Evolutionary conservation across 2,329 filamentous ascomycete species (phyloP).

Genomic region (Sordariomycetes sp.): DNA sequence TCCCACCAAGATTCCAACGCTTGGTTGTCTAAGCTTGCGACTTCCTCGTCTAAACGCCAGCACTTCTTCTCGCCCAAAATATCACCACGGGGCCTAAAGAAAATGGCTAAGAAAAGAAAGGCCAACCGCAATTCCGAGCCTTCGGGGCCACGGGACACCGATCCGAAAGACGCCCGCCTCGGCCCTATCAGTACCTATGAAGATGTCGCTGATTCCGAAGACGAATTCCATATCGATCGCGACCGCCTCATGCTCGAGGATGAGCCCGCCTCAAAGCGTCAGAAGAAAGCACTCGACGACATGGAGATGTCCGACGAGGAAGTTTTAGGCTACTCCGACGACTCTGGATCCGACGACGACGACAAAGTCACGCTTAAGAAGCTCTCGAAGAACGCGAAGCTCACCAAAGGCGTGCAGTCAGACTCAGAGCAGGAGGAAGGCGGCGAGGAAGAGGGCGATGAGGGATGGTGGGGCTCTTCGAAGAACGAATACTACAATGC

Average conservation of each 20-base stretch:
- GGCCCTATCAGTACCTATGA: conserved; percentile 56
- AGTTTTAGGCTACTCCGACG: conserved; percentile 39
- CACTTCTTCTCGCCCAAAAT: no score
- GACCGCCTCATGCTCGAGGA: conserved; percentile 85
- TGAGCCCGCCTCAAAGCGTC: conserved; percentile 66
- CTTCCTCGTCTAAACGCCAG: no score
- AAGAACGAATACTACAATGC: conserved; percentile 91
- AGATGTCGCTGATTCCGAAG: conserved; percentile 87
- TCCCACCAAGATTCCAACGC: no score
- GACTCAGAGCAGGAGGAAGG: conserved; percentile 50
- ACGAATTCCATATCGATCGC: conserved; percentile 81
- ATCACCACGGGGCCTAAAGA: not conserved
- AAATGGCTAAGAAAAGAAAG: conserved; percentile 66
- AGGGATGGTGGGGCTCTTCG: conserved; percentile 77
- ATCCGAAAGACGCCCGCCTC: conserved; percentile 52
- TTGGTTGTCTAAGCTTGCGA: no score
- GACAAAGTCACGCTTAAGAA: conserved; percentile 20
- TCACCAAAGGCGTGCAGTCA: conserved; percentile 22
- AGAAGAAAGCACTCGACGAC: conserved; percentile 63
- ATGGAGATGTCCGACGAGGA: conserved; percentile 56
- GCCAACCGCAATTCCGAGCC: conserved; percentile 37
- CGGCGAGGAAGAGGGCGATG: conserved; percentile 45
- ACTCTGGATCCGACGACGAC: conserved; percentile 25
- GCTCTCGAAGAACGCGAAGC: conserved; percentile 15
- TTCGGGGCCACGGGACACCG: conserved; percentile 43